Evolutionary conservation across 2,329 filamentous ascomycete genomes (phyloP).

Genomic region (Exophiala viscosa): DNA sequence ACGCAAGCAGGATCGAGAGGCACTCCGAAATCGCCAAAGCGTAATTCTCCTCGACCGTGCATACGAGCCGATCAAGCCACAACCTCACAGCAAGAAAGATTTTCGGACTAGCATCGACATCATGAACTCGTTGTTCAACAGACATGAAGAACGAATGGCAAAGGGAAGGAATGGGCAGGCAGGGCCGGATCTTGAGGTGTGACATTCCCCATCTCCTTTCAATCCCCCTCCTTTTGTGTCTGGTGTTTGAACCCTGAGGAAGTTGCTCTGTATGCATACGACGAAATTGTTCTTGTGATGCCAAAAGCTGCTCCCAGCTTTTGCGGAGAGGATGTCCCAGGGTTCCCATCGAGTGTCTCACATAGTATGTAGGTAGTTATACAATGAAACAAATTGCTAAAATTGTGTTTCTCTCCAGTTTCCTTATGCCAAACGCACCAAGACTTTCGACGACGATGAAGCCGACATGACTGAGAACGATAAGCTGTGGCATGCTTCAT

Average conservation of each 20-base stretch:
- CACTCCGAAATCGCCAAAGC: slow-evolving; percentile 63
- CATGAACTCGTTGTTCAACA: slow-evolving; percentile 90
- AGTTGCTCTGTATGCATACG: slow-evolving; percentile 22
- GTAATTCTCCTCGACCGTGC: slow-evolving; percentile 53
- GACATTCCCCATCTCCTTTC: slow-evolving; percentile 51
- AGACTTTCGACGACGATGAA: slow-evolving; percentile 59
- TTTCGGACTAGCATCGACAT: slow-evolving; percentile 89
- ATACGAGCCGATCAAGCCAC: slow-evolving; percentile 30
- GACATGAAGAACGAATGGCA: slow-evolving; percentile 54
- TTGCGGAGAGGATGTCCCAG: slow-evolving; percentile 16
- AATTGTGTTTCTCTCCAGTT: slow-evolving; percentile 57
- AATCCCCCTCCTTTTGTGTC: slow-evolving; percentile 27
- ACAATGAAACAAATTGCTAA: slow-evolving; percentile 42
- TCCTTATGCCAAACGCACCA: slow-evolving; percentile 77
- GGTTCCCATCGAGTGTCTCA: slow-evolving; percentile 22
- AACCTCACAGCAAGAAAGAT: slow-evolving; percentile 48
- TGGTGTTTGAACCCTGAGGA: slow-evolving; percentile 7
- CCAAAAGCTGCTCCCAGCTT: slow-evolving; percentile 1
- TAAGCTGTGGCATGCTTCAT: slow-evolving; percentile 65
- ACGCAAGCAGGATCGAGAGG: slow-evolving; percentile 80
- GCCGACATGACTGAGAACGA: slow-evolving; percentile 60
- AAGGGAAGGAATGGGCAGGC: slow-evolving; percentile 55
- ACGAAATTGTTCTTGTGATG: not conserved
- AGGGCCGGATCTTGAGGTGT: slow-evolving; percentile 79
- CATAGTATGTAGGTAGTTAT: slow-evolving; percentile 42